phyloP scores from a whole-genome alignment of 495 filamentous ascomycete species.

The Amphirosellinia nigrospora region DNA sequence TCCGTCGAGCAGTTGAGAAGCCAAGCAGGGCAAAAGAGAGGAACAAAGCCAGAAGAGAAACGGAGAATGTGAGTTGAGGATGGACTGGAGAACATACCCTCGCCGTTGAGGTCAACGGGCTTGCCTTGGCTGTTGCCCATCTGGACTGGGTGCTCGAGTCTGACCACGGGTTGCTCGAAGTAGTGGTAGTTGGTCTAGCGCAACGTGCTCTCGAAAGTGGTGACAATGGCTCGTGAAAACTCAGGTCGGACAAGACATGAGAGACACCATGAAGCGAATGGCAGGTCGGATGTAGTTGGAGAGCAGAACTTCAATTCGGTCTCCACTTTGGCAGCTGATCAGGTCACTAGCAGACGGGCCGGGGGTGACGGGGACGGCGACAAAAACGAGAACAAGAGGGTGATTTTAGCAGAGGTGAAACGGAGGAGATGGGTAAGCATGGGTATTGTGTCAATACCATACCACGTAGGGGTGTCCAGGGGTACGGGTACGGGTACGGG shows the following conservation, averaged over 20 bases:
- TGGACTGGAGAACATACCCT: constrained; percentile 68
- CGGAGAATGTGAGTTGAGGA: not conserved
- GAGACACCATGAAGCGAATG: constrained; percentile 13
- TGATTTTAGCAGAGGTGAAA: constrained; percentile 20
- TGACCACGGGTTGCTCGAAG: constrained; percentile 23
- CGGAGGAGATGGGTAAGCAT: constrained; percentile 24
- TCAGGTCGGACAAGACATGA: constrained; percentile 27
- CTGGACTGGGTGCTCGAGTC: constrained; percentile 25
- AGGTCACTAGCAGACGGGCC: constrained; percentile 20
- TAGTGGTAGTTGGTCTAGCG: constrained; percentile 15
- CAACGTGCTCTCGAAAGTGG: not conserved
- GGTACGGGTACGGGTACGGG: constrained; percentile 10
- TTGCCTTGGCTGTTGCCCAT: constrained; percentile 98
- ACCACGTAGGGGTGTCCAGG: constrained; percentile 21
- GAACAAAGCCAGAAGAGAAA: constrained; percentile 11
- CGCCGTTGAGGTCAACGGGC: constrained; percentile 87
- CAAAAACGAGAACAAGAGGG: constrained; percentile 9
- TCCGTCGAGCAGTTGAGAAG: not conserved
- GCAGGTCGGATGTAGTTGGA: not conserved
- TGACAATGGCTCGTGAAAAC: constrained; percentile 12
- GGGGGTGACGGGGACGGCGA: constrained; percentile 11
- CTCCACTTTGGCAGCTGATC: constrained; percentile 26
- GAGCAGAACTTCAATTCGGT: constrained; percentile 9
- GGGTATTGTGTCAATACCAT: constrained; percentile 28
- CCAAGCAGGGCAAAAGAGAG: not conserved